These are phyloP conservation scores for Phytophthora brassicae DNA, from an alignment of 352 stramenopile species.

Conservation along the genomic window DNA sequence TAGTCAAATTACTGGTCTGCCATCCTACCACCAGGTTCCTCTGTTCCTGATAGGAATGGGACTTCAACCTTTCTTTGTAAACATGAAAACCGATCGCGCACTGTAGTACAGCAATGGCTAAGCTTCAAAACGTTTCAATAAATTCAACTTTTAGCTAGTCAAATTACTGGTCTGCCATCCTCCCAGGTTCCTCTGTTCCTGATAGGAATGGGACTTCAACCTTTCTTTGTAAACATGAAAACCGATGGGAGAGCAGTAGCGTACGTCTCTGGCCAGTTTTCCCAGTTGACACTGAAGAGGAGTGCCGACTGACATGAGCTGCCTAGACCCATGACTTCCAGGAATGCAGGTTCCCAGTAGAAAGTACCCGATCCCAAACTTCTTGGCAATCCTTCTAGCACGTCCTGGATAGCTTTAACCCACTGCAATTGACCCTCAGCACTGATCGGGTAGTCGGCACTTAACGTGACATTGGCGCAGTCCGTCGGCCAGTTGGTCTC, in stretches of 20 bases:
- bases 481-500: constrained; percentile 36
- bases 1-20: no score
- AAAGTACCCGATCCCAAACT: constrained; percentile 29
- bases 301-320: constrained; percentile 37
- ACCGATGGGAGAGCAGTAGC: constrained; percentile 30
- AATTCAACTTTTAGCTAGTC: no score
- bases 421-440: constrained; percentile 34
- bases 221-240: constrained; percentile 20
- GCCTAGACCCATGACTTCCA: constrained; percentile 26
- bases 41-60: no score
- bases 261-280: constrained; percentile 24
- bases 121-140: no score
- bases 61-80: not conserved
- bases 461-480: constrained; percentile 26
- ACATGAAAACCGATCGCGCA: constrained; percentile 29
- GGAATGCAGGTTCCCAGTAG: constrained; percentile 38
- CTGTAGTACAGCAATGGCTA: no score
- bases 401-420: constrained; percentile 27
- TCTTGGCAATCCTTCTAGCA: constrained; percentile 26
- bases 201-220: not conserved
- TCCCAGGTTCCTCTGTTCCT: not conserved
- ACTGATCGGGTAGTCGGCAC: constrained; percentile 28
- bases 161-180: no score
- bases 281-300: constrained; percentile 35
- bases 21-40: not conserved